phyloP scores from a whole-genome alignment of 805 yeast species.

The Lipomyces sp. region DNA sequence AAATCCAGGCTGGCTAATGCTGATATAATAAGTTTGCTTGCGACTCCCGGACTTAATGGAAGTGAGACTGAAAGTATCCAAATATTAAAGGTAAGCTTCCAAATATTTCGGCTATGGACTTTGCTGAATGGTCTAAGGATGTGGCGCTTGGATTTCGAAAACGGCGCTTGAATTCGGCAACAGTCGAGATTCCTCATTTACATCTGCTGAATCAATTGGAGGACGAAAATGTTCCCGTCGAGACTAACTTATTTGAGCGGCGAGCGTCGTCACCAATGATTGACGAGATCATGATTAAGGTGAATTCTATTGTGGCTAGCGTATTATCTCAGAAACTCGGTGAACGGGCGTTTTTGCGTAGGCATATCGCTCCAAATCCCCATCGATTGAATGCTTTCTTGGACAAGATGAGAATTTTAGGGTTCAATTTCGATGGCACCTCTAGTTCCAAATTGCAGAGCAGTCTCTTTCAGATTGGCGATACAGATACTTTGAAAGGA shows the following conservation, averaged over 20 bases:
- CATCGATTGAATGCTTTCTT: slow-evolving; percentile 80
- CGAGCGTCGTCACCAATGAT: slow-evolving; percentile 61
- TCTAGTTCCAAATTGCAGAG: slow-evolving; percentile 71
- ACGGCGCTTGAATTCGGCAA: slow-evolving; percentile 60
- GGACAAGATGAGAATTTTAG: slow-evolving; percentile 61
- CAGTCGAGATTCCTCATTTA: slow-evolving; percentile 55
- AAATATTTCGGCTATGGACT: slow-evolving; percentile 10
- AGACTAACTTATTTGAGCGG: slow-evolving; percentile 72
- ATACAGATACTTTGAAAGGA: slow-evolving; percentile 67
- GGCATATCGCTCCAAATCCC: slow-evolving; percentile 82
- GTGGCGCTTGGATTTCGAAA: slow-evolving; percentile 73
- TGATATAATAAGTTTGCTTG: slow-evolving; percentile 46
- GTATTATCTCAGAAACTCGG: slow-evolving; percentile 76
- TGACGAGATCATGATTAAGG: slow-evolving; percentile 78
- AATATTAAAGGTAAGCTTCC: not conserved
- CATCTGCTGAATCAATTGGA: slow-evolving; percentile 79
- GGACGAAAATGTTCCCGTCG: slow-evolving; percentile 77
- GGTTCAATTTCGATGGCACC: slow-evolving; percentile 69
- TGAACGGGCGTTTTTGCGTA: slow-evolving; percentile 79
- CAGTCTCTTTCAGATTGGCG: slow-evolving; percentile 67
- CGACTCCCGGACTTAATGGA: not conserved
- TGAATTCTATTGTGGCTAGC: slow-evolving; percentile 84
- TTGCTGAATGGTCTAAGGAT: not conserved
- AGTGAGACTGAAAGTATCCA: not conserved
- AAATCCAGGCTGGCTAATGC: slow-evolving; percentile 59